Percentiles rank a stretch among this genome's conserved stretches.
Evolutionary conservation across 73 alveolate genomes (phyloP).

Genomic region (Breviolum minutum): DNA sequence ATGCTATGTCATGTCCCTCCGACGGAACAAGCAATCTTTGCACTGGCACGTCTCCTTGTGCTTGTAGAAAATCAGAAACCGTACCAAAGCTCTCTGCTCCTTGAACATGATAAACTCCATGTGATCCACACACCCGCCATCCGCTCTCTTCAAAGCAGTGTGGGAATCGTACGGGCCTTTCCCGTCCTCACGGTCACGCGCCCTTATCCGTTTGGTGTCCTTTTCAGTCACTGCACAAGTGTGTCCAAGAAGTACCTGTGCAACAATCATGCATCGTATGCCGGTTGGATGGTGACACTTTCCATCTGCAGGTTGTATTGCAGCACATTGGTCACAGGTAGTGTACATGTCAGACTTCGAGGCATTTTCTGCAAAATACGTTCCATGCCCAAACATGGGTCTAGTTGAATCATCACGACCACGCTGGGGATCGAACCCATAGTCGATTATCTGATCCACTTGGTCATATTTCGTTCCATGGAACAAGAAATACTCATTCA

Average conservation of each 20-base stretch:
- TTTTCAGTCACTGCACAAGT: neutral
- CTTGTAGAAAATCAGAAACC: neutral
- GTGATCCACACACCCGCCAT: constrained; percentile 28
- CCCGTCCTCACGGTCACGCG: neutral
- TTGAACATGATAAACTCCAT: constrained; percentile 17
- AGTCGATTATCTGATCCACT: too few relatives aligned
- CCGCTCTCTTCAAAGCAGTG: neutral
- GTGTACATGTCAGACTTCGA: too few relatives aligned
- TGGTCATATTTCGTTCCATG: too few relatives aligned
- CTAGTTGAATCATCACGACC: too few relatives aligned
- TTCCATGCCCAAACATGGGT: too few relatives aligned
- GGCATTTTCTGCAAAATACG: too few relatives aligned
- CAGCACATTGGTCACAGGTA: too few relatives aligned
- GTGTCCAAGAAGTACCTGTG: constrained; percentile 16
- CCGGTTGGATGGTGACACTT: too few relatives aligned
- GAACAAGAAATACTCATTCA: too few relatives aligned
- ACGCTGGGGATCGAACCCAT: too few relatives aligned
- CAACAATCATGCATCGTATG: neutral
- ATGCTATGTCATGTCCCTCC: neutral
- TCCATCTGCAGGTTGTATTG: too few relatives aligned
- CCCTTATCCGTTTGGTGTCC: neutral
- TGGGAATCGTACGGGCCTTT: neutral
- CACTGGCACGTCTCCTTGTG: neutral
- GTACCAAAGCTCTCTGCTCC: neutral
- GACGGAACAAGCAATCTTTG: neutral